These are phyloP conservation scores for Medicago lupulina DNA, from an alignment of 306 rosid species.

Conservation along the genomic window DNA sequence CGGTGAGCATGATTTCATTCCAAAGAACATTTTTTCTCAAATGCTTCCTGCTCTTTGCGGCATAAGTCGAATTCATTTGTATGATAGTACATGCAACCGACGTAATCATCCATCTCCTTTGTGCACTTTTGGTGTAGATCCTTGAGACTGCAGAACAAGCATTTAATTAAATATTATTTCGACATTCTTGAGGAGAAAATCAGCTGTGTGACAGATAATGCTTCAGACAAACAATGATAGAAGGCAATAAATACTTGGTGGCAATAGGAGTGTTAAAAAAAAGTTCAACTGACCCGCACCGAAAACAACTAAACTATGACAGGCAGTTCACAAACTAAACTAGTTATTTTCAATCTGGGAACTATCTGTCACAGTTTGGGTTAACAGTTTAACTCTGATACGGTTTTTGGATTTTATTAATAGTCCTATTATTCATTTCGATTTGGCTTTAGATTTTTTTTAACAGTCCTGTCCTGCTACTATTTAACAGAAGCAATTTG, in stretches of 20 bases:
- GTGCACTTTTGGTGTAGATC: slow-evolving; percentile 94
- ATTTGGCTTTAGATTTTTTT: too few relatives aligned
- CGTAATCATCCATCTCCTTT: slow-evolving; percentile 87
- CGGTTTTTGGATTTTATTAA: too few relatives aligned
- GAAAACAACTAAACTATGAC: not conserved
- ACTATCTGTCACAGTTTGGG: not conserved
- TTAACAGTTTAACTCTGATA: too few relatives aligned
- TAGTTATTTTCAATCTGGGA: not conserved
- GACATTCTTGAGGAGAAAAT: not conserved
- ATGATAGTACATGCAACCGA: slow-evolving; percentile 93
- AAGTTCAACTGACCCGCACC: not conserved
- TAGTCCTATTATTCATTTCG: too few relatives aligned
- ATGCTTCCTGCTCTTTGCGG: slow-evolving; percentile 91
- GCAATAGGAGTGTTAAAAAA: not conserved
- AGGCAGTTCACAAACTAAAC: not conserved
- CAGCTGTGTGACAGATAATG: not conserved
- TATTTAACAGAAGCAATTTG: too few relatives aligned
- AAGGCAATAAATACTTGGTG: not conserved
- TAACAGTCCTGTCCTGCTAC: too few relatives aligned
- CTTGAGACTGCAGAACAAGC: slow-evolving; percentile 70
- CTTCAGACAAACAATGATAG: slow-evolving; percentile 2
- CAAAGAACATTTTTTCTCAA: slow-evolving; percentile 82
- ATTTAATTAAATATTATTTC: slow-evolving; percentile 25
- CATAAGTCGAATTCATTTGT: slow-evolving; percentile 95
- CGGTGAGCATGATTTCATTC: slow-evolving; percentile 54